Base-by-base conservation (phyloP, 345 rosid genomes). In the Schrenkiella parvula region DNA sequence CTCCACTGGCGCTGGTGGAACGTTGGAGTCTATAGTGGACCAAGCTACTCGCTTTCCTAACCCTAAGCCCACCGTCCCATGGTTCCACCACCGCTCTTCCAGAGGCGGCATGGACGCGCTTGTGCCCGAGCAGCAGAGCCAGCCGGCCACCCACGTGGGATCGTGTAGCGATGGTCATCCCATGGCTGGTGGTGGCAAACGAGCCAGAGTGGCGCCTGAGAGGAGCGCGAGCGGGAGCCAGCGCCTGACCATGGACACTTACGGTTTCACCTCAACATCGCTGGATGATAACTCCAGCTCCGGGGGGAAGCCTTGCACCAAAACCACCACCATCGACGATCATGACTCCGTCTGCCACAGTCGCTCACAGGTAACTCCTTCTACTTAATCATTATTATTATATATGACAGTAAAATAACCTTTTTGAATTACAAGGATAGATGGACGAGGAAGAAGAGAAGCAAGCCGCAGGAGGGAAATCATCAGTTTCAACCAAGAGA, bases 11-110 rank as follows among this genome's bases (percentile, higher is more conserved):
- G 81, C 77, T 42, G 62, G 83, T 29, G 98, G 95, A 41, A 91
- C 99, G 18, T 89, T 95, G 31, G 99, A 91, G 81, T 91, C 95
- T 13, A 75, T 95, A 57, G 96, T 95, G 64, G 84, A 91, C 82
- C 97, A 91, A 79, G 99, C 95, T 42, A 86, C 90, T 34, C 60
- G 78, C 52, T 26, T 80, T 81, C 75, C 75, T 34, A 52, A 18
- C 82, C 71, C 71, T 39, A 74, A 66, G 68, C 12, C 73, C 39
- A 67, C 43, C 17, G 85, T 77, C 29, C 87, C 93, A 1, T 87
- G 89, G 89, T 76, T 84, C 60, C 74, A 84, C 65, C 78, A 76
- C 44, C 75, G 71, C 8, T 61, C 70, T 18, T 61, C 75, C 15
- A 53, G 26, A 81, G 71, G 82, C 3, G 75, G 83, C 4, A 78